A percentile compares a stretch with the other conserved stretches of the same genome.
These are phyloP conservation scores for Micractinium conductrix DNA, from an alignment of 139 green algal species.

Conservation along the genomic window DNA sequence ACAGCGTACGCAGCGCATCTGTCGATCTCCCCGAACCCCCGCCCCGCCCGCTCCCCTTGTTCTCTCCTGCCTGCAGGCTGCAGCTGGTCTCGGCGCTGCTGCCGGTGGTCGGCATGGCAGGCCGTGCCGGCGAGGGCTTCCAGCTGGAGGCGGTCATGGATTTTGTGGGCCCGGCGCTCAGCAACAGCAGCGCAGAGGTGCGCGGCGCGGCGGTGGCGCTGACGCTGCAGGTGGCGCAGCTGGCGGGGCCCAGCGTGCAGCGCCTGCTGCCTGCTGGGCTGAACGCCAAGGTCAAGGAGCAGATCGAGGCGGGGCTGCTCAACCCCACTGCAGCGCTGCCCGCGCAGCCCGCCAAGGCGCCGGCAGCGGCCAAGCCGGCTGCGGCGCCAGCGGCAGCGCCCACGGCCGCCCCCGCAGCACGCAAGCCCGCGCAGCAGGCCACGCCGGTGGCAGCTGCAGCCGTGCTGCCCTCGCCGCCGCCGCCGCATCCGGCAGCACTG, in stretches of 20 bases:
- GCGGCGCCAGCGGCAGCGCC: not conserved
- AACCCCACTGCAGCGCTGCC: not conserved
- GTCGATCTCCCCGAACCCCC: not conserved
- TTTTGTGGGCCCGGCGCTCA: conserved; percentile 72
- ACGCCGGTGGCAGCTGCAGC: not conserved
- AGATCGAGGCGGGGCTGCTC: conserved; percentile 70
- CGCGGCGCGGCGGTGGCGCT: conserved; percentile 65
- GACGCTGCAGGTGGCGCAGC: conserved; percentile 49
- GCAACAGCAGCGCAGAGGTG: conserved; percentile 72
- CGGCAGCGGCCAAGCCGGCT: not conserved
- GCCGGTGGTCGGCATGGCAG: conserved; percentile 63
- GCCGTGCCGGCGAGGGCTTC: conserved; percentile 63
- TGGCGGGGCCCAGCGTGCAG: conserved; percentile 65
- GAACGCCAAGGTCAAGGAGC: conserved; percentile 86
- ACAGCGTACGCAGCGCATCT: too few species aligned
- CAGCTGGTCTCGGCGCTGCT: conserved; percentile 69
- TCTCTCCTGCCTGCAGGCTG: conserved; percentile 34
- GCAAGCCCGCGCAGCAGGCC: not conserved
- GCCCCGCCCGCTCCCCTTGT: not conserved
- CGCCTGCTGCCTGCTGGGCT: conserved; percentile 75
- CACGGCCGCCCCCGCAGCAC: not conserved
- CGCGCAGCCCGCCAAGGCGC: not conserved
- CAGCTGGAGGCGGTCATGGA: conserved; percentile 78
- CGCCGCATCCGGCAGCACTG: not conserved
- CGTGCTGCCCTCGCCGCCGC: not conserved